Evolutionary conservation across 352 stramenopile genomes (phyloP).

Genomic region (Pythium biforme): DNA sequence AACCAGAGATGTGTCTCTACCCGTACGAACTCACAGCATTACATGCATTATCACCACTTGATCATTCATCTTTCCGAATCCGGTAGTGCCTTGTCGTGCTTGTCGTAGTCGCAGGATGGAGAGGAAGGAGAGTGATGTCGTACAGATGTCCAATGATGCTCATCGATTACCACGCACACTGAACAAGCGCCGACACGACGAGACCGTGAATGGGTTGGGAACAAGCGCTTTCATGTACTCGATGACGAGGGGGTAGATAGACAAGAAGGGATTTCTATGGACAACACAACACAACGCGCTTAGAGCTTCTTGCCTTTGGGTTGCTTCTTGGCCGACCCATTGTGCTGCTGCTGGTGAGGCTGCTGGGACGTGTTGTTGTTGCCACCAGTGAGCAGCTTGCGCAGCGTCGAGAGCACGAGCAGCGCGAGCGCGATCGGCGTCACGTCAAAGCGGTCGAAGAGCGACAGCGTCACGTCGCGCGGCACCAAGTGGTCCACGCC

Average conservation of each 20-base stretch:
- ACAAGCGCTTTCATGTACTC: no score
- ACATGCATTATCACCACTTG: neutral
- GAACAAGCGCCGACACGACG: no score
- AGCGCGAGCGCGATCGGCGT: slow-evolving; percentile 7
- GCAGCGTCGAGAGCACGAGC: slow-evolving; percentile 12
- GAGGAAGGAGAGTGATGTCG: no score
- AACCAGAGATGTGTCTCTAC: no score
- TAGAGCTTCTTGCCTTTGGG: slow-evolving; percentile 13
- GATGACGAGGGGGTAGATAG: neutral
- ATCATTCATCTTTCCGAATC: no score
- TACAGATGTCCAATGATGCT: no score
- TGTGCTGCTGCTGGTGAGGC: neutral
- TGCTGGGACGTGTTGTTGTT: neutral
- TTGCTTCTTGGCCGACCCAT: neutral
- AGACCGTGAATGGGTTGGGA: no score
- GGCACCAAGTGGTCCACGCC: slow-evolving; percentile 26
- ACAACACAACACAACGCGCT: neutral
- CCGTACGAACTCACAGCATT: neutral
- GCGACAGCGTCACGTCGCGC: slow-evolving; percentile 21
- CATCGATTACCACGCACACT: no score
- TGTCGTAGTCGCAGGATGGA: no score
- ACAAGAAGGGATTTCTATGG: neutral
- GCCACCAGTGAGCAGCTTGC: slow-evolving; percentile 4
- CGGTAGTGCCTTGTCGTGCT: no score
- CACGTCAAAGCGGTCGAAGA: slow-evolving; percentile 26